Evolutionary conservation across 1,139 yeast genomes (phyloP), one percentile per base, ranked within the genome.

Genomic region (Saccharomyces hybrid): DNA sequence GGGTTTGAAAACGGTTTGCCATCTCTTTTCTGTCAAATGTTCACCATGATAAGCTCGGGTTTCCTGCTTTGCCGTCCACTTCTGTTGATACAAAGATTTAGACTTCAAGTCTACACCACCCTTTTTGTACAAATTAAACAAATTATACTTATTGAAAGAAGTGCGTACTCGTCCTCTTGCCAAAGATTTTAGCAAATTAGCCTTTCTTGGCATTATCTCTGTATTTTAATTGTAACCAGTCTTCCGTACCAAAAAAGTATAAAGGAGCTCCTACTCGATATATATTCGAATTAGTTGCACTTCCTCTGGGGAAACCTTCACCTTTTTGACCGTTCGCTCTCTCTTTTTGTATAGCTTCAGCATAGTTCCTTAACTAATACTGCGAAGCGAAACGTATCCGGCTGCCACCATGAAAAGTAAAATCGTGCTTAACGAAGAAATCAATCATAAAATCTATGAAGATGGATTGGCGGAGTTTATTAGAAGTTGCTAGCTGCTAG

Each of bases 11-110:
- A 81, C 71, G 29, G 83, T 76, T 67, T 85, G 83, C 83, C 91
- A 88, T 67, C 93, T 82, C 28, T 82, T 76, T 70, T 93, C 99
- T 0, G 95, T 86, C 55, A 93, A 73, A 68, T 87, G 91, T 66
- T 93, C 98, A 62, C 99, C 99, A 69, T 93, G 99, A 70, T 93
- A 93, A 1, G 95, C 86, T 73, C 99, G 81, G 4, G 98, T 85
- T 68, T 90, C 97, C 66, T 85, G 85, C 71, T 95, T 93, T 53
- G 97, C 85, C 8, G 78, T 74, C 91, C 96, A 93, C 73, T 90
- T 89, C 71, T 91, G 96, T 73, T 90, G 96, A 73, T 79, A 93
- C 56, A 88, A 73, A 14, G 90, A 80, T 65, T 80, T 81, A 8
- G 82, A 79, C 55, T 76, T 76, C 59, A 73, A 80, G 55, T 74